Percentiles rank a stretch among this genome's conserved stretches.
These are phyloP conservation scores for Trichophyton benhamiae DNA, from an alignment of 2,329 filamentous ascomycete genomes.

Conservation along the genomic window DNA sequence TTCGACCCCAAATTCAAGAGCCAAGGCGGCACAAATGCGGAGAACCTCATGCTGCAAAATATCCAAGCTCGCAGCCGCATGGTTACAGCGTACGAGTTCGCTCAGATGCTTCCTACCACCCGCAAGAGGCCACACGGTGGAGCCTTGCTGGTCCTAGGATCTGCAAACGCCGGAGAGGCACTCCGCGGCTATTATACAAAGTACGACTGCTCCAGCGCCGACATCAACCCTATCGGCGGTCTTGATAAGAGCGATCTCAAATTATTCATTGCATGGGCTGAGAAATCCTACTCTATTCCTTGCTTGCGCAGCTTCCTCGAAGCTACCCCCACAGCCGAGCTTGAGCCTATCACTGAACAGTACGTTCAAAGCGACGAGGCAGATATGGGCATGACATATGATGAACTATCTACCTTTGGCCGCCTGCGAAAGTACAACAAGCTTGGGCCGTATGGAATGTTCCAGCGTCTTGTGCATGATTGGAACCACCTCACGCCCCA, in stretches of 20 bases:
- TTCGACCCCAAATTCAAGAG: conserved; percentile 51
- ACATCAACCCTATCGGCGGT: conserved; percentile 44
- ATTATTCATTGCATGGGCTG: conserved; percentile 53
- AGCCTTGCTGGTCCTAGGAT: conserved; percentile 50
- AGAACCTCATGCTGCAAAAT: conserved; percentile 31
- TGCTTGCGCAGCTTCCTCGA: conserved; percentile 45
- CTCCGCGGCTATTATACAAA: conserved; percentile 48
- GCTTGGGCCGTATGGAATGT: conserved; percentile 43
- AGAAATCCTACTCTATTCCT: conserved; percentile 45
- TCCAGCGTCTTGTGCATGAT: conserved; percentile 38
- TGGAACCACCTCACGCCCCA: conserved; percentile 28
- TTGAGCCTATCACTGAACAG: conserved; percentile 50
- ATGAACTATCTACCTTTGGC: conserved; percentile 40
- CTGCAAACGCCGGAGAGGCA: conserved; percentile 38
- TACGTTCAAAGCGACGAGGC: conserved; percentile 46
- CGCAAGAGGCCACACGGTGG: conserved; percentile 43
- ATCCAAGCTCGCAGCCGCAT: conserved; percentile 49
- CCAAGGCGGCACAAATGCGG: conserved; percentile 45
- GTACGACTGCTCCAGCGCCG: conserved; percentile 47
- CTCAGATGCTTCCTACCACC: conserved; percentile 49
- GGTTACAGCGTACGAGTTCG: conserved; percentile 50
- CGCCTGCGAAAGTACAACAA: conserved; percentile 42
- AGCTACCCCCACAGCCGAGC: conserved; percentile 48
- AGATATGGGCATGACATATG: conserved; percentile 40
- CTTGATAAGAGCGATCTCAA: conserved; percentile 56